Evolutionary conservation across 2,329 filamentous ascomycete species (phyloP), one percentile per base, ranked within the genome.

Genomic region (Fusarium domesticum): DNA sequence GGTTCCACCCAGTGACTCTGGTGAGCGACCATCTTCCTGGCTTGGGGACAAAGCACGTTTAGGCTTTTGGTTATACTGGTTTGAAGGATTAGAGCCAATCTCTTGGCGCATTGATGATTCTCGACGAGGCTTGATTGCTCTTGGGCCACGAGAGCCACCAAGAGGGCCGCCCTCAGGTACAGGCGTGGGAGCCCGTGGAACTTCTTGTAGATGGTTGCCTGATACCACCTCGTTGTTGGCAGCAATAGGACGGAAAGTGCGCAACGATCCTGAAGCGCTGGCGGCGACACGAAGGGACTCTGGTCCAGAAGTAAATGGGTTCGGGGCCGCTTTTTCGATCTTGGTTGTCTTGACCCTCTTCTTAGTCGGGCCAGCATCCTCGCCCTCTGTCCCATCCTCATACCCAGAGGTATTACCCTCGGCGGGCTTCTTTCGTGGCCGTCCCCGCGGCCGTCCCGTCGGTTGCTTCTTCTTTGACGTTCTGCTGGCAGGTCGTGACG

Each of bases 231-330:
- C 74, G 18, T 67, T 69, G 3, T 70, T 73, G 18, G 76, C 70
- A 23, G 77, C 74, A 44, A 88, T 77, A 4, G 92, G 92, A 35
- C 90, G 81, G 64, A 96, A 87, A 37, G 84, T 85, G 34, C 92
- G 86, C 46, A 97, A 76, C 5, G 91, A 96, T 33, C 89, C 89
- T 35, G 91, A 86, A 14, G 88, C 95, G 63, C 89, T 95, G 36
- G 92, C 92, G 48, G 88, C 85, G n/a, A 96, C 89, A 37, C 91
- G 81, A 18, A 97, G 73, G 4, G 89, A 95, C 37, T 93, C 89
- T 8, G 83, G 80, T 20, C 83, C 83, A 31, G 80, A 77, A 39
- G 85, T 87, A 58, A 96, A 87, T 17, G 80, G 81, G 50, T 77
- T 80, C 54, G 81, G 85, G 39, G 84, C 83, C n/a, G 82, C 82